A percentile compares a stretch with the other conserved stretches of the same genome.
Conservation (phyloP, 148 eudicot genomes). For the Chenopodium suecicum region DNA sequence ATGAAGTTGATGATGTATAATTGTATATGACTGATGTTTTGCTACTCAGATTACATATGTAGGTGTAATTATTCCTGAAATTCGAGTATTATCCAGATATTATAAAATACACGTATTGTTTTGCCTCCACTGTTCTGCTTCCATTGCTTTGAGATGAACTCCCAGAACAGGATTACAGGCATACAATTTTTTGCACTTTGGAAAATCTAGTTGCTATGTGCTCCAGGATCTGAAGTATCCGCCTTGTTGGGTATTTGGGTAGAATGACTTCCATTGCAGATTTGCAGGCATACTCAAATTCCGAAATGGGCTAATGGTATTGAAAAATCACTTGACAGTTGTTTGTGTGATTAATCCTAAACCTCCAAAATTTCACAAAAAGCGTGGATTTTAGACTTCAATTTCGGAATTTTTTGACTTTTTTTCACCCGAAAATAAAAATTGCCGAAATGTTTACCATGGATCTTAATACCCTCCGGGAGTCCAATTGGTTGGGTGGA, state of each 20-base stretch:
- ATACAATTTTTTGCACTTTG: neutral
- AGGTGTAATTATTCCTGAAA: neutral
- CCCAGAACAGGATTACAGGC: neutral
- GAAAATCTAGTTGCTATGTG: neutral
- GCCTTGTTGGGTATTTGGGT: neutral
- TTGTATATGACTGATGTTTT: conserved; percentile 18
- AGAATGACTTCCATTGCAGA: neutral
- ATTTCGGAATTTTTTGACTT: too few relatives aligned
- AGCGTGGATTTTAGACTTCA: too few relatives aligned
- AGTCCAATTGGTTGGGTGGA: too few relatives aligned
- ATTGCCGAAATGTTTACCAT: too few relatives aligned
- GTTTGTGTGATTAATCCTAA: too few relatives aligned
- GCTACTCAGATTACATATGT: neutral
- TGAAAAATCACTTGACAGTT: too few relatives aligned
- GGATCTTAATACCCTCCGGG: too few relatives aligned
- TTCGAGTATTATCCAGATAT: neutral
- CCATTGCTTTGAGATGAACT: neutral
- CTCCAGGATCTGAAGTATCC: neutral
- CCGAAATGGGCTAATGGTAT: neutral
- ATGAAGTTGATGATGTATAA: conserved; percentile 1
- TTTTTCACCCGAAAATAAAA: too few relatives aligned
- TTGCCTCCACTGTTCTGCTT: neutral
- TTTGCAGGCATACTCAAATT: neutral
- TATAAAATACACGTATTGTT: neutral
- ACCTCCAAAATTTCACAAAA: too few relatives aligned